phyloP scores from a whole-genome alignment of 495 filamentous ascomycete genomes.

The Sordaria brevicollis region DNA sequence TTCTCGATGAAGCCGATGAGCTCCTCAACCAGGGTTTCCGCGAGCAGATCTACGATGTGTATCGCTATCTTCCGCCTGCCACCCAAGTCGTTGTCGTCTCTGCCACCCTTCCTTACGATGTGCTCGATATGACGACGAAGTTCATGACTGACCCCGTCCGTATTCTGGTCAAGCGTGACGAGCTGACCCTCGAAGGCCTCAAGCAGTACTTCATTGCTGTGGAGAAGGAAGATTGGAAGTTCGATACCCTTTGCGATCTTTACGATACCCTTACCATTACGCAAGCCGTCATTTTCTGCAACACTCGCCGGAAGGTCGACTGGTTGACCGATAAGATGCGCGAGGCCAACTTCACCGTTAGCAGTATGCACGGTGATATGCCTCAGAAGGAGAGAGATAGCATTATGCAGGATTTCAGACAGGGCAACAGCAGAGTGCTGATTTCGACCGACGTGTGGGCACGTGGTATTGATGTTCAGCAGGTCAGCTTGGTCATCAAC shows the following conservation, averaged over 20 bases:
- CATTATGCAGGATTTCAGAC: constrained; percentile 99
- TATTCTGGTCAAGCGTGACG: constrained; percentile 98
- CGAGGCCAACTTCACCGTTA: constrained; percentile 96
- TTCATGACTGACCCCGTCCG: constrained; percentile 99
- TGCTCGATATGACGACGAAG: constrained; percentile 98
- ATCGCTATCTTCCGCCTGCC: constrained; percentile 91
- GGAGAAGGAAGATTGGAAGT: constrained; percentile 99
- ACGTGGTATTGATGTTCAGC: constrained; percentile 98
- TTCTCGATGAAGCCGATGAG: constrained; percentile 98
- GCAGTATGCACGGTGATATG: constrained; percentile 99
- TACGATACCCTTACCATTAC: constrained; percentile 99
- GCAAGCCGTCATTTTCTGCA: constrained; percentile 99
- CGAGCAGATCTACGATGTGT: constrained; percentile 99
- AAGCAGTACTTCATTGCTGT: constrained; percentile 99
- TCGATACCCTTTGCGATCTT: constrained; percentile 95
- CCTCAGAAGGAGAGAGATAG: constrained; percentile 92
- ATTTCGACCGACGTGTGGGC: constrained; percentile 96
- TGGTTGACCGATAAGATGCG: constrained; percentile 99
- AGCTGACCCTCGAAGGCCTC: constrained; percentile 96
- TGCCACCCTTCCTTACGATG: constrained; percentile 96
- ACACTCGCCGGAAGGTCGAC: constrained; percentile 98
- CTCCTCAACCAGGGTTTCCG: constrained; percentile 96
- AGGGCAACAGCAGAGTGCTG: constrained; percentile 91
- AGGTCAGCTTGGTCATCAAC: constrained; percentile 99
- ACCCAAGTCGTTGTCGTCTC: constrained; percentile 97